Percentiles rank a stretch among this genome's conserved stretches.
These are phyloP conservation scores for Tripidium arundinaceum DNA, from an alignment of 202 grass and related monocot genomes.

Conservation along the genomic window DNA sequence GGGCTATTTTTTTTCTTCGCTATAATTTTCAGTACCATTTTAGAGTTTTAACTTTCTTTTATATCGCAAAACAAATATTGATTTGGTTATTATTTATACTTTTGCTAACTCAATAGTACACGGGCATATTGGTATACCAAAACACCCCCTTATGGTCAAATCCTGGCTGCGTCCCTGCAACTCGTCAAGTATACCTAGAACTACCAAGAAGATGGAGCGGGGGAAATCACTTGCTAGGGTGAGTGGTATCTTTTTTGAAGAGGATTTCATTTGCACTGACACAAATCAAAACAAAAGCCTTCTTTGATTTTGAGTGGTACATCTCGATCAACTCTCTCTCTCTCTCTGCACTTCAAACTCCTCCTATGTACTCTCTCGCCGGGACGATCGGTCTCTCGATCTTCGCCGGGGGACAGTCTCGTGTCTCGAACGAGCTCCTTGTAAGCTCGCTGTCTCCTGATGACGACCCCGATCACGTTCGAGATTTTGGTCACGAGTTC, in stretches of 20 bases:
- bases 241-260: background rate
- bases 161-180: too few relatives aligned
- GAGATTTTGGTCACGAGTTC: background rate
- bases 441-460: background rate
- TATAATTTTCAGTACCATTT: too few relatives aligned
- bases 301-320: background rate
- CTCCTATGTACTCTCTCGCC: conserved; percentile 14
- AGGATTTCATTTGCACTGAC: too few relatives aligned
- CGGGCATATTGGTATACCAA: too few relatives aligned
- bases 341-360: conserved; percentile 4
- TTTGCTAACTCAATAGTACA: too few relatives aligned
- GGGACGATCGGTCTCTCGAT: conserved; percentile 2
- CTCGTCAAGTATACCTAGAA: background rate
- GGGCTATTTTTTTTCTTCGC: too few relatives aligned
- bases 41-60: too few relatives aligned
- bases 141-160: too few relatives aligned
- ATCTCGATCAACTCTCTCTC: conserved; percentile 13
- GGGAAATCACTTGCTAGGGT: background rate
- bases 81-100: too few relatives aligned
- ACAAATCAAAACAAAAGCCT: background rate
- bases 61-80: too few relatives aligned
- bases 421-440: background rate
- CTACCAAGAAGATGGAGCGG: background rate
- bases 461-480: background rate
- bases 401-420: conserved; percentile 3